Conservation (phyloP, 2,329 filamentous ascomycete genomes). For the Aspergillus fructus region DNA sequence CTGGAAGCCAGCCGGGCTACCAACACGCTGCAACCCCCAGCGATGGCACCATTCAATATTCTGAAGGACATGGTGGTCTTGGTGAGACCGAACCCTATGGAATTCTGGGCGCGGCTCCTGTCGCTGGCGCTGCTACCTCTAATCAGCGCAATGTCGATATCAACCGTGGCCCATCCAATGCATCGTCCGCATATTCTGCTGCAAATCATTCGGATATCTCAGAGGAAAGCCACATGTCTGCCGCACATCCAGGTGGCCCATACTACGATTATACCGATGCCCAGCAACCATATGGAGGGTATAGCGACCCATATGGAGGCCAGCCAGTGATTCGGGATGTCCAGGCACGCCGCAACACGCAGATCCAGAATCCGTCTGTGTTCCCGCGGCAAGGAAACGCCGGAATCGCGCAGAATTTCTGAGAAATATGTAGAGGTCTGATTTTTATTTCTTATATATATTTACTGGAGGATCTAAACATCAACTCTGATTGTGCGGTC, state of each 20-base stretch:
- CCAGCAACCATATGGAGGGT: slow-evolving; percentile 49
- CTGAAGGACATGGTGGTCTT: slow-evolving; percentile 62
- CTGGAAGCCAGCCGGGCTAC: slow-evolving; percentile 57
- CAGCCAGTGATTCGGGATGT: slow-evolving; percentile 92
- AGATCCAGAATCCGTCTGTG: slow-evolving; percentile 86
- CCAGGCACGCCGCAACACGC: slow-evolving; percentile 84
- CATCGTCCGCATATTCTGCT: slow-evolving; percentile 91
- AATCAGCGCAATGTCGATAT: slow-evolving; percentile 66
- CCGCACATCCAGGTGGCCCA: slow-evolving; percentile 46
- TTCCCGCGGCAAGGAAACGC: slow-evolving; percentile 87
- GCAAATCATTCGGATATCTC: slow-evolving; percentile 69
- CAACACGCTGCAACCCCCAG: slow-evolving; percentile 61
- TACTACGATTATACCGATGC: slow-evolving; percentile 55
- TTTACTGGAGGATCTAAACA: slow-evolving; percentile 3
- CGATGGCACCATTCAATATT: slow-evolving; percentile 57
- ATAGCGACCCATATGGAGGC: slow-evolving; percentile 54
- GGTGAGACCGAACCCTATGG: slow-evolving; percentile 81
- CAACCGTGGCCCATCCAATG: slow-evolving; percentile 87
- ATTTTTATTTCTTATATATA: slow-evolving; percentile 8
- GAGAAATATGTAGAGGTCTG: slow-evolving; percentile 24
- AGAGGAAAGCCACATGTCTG: slow-evolving; percentile 53
- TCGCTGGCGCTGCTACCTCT: slow-evolving; percentile 47
- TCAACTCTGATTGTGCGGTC: neutral
- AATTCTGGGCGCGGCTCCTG: slow-evolving; percentile 69
- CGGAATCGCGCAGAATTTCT: slow-evolving; percentile 97